Evolutionary conservation across 768 basidiomycete genomes (phyloP), one percentile per base, ranked within the genome.

Genomic region (Termitomyces sp.): DNA sequence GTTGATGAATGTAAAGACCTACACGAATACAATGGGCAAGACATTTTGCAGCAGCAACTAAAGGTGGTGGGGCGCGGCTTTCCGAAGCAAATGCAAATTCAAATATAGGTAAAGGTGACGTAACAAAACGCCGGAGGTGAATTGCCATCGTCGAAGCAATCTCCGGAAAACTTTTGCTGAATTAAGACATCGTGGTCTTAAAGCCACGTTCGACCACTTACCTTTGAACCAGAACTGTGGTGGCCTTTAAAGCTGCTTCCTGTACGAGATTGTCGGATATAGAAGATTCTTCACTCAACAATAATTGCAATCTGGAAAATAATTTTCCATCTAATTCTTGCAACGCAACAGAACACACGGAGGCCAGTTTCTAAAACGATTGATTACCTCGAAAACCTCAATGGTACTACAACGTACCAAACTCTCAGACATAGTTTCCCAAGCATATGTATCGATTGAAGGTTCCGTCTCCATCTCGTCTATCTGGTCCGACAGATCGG

Each of bases 361-460:
- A 85, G 3, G 90, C 87, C 20, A 94, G 74, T 90, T 94, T 94
- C 92, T 94, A 63, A 0, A 18, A 40, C 24, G n/a, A 13, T 36
- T 50, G 33, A 52, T 50, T 16, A 36, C 41, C 20, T 50, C 26
- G 3, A 30, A 33, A 48, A 28, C 30, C n/a, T 35, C 49, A 46
- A 18, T 40, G 14, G 16, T 35, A 28, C 41, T 5, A 7, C 26
- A 51, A 71, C 83, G 49, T 63, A 92, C 92, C 79, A 94, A 70
- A 62, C 88, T 89, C 67, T 94, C 92, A 10, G 92, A 90, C 86
- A 94, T 87, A 0, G 92, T 94, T 67, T 94, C 92, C 87, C 88
- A 94, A 52, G 90, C 85, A 70, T 93, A 94, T n/a, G 88, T 90
- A 67, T 94, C 92, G 35, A 87, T 65, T 0, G 87, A 80, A 13